Percentiles rank a stretch among this genome's conserved stretches.
These are phyloP conservation scores for Lachnellula willkommii DNA, from an alignment of 2,329 filamentous ascomycete genomes.

Conservation along the genomic window DNA sequence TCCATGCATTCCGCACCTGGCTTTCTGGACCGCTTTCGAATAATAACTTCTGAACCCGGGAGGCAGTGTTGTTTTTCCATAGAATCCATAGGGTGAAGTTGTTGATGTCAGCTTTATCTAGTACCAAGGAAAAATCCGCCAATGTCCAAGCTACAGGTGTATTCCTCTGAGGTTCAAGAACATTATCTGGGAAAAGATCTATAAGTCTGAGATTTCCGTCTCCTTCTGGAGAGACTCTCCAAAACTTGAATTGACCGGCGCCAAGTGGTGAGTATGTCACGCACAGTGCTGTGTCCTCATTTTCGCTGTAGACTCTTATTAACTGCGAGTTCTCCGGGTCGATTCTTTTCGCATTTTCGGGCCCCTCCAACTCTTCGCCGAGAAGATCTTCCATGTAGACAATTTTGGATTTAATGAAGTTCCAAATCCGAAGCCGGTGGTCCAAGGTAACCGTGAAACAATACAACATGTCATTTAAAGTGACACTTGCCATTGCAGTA, in stretches of 20 bases:
- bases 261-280: constrained; percentile 86
- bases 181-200: constrained; percentile 62
- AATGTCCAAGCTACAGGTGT: constrained; percentile 74
- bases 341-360: constrained; percentile 70
- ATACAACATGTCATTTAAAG: constrained; percentile 43
- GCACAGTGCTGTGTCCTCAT: constrained; percentile 51
- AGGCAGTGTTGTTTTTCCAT: constrained; percentile 80
- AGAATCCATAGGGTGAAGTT: constrained; percentile 65
- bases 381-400: constrained; percentile 74
- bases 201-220: constrained; percentile 56
- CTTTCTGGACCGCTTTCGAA: constrained; percentile 50
- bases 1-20: constrained; percentile 45
- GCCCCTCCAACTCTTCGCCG: constrained; percentile 57
- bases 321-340: constrained; percentile 74
- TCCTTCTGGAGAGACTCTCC: constrained; percentile 64
- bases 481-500: constrained; percentile 53
- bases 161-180: constrained; percentile 65
- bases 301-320: constrained; percentile 62
- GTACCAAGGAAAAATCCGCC: constrained; percentile 65
- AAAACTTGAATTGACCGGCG: constrained; percentile 90
- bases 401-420: constrained; percentile 72
- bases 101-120: constrained; percentile 45
- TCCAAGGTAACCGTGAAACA: constrained; percentile 82
- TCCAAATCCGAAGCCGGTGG: constrained; percentile 86
- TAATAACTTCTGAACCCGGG: constrained; percentile 66